Evolutionary conservation across 371 early-diverging fungal genomes (phyloP), one percentile per base, ranked within the genome.

Genomic region (Modicella reniformis): DNA sequence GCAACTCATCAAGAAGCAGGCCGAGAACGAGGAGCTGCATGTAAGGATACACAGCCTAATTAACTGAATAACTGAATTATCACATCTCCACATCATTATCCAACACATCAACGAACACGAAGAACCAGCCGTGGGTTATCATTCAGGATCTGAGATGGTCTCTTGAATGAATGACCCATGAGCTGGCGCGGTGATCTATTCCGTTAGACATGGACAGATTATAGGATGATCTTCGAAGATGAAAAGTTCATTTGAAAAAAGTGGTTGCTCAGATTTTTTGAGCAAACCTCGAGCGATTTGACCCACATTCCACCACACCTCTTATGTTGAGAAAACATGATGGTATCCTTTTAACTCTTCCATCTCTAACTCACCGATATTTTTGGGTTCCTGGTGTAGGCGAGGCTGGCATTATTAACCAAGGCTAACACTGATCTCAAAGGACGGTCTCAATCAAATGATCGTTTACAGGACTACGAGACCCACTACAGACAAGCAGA

Each of bases 161-260:
- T 48, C 25, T 33, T 30, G 28, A 13, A 50, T 13, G n/a, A 44
- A 44, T 40, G 13, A 9, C 28, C 30, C 41, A 13, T 47, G 50
- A 15, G 51, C 58, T 59, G 59, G 67, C 13, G 72, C 76, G 62
- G 76, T 75, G 64, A 70, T 62, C 76, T 75, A 66, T 30, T 66
- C 70, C 70, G 68, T 28, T 67, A 76, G 76, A 76, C 13, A 64
- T 65, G 76, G 72, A 76, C 66, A 61, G 72, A 57, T 67, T 59
- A 76, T 60, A 64, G 68, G 76, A 71, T 76, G 51, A 60, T 59
- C 76, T 76, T 76, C 76, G 76, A 65, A 76, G 72, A 76, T 44
- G 19, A 61, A 76, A 26, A 3, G 76, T 57, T 76, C 76, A 59
- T 66, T 63, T 76, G 71, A 75, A 76, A 76, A 76, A 65, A 67